Conservation (phyloP, 352 stramenopile species). For the Globisporangium splendens region DNA sequence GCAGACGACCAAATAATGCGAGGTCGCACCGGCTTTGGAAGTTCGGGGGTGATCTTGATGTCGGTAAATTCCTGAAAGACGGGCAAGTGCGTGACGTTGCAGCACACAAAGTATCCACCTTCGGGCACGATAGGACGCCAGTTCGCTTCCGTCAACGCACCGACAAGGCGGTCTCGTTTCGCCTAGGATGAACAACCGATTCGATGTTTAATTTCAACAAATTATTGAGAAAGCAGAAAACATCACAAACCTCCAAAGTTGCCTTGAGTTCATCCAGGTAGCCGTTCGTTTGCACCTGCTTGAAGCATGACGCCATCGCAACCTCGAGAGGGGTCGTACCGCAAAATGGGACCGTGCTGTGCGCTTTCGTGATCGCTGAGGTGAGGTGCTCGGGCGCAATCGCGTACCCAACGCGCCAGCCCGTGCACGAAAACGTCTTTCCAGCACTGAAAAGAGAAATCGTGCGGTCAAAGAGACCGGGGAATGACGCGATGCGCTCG, state of each 20-base stretch:
- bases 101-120: conserved; percentile 95
- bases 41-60: conserved; percentile 43
- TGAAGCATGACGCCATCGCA: conserved; percentile 87
- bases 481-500: conserved; percentile 71
- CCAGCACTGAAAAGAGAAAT: conserved; percentile 92
- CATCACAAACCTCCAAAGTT: conserved; percentile 41
- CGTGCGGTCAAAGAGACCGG: conserved; percentile 84
- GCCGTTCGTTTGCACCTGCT: conserved; percentile 83
- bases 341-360: conserved; percentile 91
- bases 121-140: conserved; percentile 91
- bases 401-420: conserved; percentile 90
- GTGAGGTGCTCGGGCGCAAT: conserved; percentile 56
- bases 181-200: conserved; percentile 21
- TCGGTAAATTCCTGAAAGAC: conserved; percentile 72
- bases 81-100: conserved; percentile 65
- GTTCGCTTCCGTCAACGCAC: conserved; percentile 69
- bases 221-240: background rate
- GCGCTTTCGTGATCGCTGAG: conserved; percentile 66
- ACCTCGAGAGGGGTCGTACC: conserved; percentile 93
- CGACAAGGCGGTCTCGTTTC: conserved; percentile 86
- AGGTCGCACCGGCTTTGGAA: conserved; percentile 51
- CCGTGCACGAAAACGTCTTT: conserved; percentile 94
- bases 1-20: background rate
- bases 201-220: background rate
- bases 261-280: conserved; percentile 75